These are phyloP conservation scores for Puccinia hordei DNA, from an alignment of 1,284 basidiomycete species.

Conservation along the genomic window DNA sequence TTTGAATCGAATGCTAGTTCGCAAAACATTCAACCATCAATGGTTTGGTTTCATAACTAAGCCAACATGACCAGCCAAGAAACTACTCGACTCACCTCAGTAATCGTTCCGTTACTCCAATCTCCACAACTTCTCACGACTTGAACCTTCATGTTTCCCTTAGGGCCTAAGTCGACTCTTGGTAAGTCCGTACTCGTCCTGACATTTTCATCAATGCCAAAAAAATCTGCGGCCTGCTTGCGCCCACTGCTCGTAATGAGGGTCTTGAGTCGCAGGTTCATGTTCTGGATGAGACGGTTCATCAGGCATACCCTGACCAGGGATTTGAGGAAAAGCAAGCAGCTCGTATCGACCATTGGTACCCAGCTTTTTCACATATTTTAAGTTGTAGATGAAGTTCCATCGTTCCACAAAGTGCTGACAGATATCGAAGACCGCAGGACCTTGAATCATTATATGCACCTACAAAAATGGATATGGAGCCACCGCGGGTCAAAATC, in stretches of 20 bases:
- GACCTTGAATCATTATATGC: constrained; percentile 76
- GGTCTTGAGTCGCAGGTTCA: constrained; percentile 64
- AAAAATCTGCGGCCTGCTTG: constrained; percentile 35
- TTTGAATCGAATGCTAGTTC: constrained; percentile 57
- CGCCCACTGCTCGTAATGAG: constrained; percentile 69
- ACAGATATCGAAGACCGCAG: constrained; percentile 79
- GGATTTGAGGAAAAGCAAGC: constrained; percentile 79
- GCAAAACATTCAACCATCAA: not conserved
- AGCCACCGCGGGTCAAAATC: constrained; percentile 33
- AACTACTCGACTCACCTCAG: constrained; percentile 55
- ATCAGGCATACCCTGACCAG: constrained; percentile 65
- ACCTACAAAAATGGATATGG: constrained; percentile 61
- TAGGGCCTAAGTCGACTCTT: constrained; percentile 27
- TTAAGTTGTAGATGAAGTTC: constrained; percentile 63
- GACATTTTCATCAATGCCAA: constrained; percentile 26
- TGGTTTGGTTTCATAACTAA: too few species aligned
- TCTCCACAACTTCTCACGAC: constrained; percentile 79
- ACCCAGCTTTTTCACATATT: constrained; percentile 61
- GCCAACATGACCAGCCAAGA: constrained; percentile 40
- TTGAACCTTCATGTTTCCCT: constrained; percentile 66
- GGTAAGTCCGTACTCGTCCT: constrained; percentile 21
- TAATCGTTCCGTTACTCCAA: constrained; percentile 86
- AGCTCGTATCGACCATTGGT: constrained; percentile 65
- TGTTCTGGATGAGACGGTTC: constrained; percentile 65
- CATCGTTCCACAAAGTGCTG: constrained; percentile 88